These are phyloP conservation scores for Phytophthora pinifolia DNA, from an alignment of 352 stramenopile species.

Conservation along the genomic window DNA sequence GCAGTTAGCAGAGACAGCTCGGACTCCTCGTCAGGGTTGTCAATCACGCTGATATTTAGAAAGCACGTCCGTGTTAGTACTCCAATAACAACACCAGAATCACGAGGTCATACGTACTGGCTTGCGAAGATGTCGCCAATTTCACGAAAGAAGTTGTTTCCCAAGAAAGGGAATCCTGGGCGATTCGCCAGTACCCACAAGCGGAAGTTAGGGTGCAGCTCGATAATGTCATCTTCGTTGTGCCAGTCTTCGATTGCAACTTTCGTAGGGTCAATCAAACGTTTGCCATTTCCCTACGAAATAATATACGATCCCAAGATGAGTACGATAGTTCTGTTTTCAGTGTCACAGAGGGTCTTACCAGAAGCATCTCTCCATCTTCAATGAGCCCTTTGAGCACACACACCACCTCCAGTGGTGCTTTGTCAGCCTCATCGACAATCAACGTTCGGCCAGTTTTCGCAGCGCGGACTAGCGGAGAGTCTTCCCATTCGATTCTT, in stretches of 20 bases:
- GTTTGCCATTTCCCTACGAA: slow-evolving; percentile 84
- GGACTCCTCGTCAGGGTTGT: slow-evolving; percentile 90
- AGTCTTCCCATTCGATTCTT: slow-evolving; percentile 92
- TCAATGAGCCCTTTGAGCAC: slow-evolving; percentile 96
- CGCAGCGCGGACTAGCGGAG: slow-evolving; percentile 92
- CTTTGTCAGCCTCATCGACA: slow-evolving; percentile 97
- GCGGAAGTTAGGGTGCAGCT: slow-evolving; percentile 91
- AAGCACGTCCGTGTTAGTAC: slow-evolving; percentile 3
- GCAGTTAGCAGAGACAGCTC: slow-evolving; percentile 89
- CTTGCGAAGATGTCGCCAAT: slow-evolving; percentile 94
- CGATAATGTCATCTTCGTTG: slow-evolving; percentile 81
- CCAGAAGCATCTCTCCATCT: slow-evolving; percentile 94
- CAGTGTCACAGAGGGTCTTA: slow-evolving; percentile 17
- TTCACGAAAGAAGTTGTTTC: slow-evolving; percentile 96
- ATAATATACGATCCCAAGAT: background rate
- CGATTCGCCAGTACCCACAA: slow-evolving; percentile 96
- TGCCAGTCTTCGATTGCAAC: slow-evolving; percentile 64
- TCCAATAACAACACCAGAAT: background rate
- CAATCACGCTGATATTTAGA: slow-evolving; percentile 57
- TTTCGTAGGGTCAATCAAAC: slow-evolving; percentile 72
- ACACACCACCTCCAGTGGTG: slow-evolving; percentile 93
- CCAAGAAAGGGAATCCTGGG: slow-evolving; percentile 95
- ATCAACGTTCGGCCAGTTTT: slow-evolving; percentile 92
- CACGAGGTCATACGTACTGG: slow-evolving; percentile 51
- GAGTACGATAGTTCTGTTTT: background rate